Percentiles rank a stretch among this genome's conserved stretches.
Evolutionary conservation across 345 rosid genomes (phyloP).

Genomic region (Aethionema arabicum): DNA sequence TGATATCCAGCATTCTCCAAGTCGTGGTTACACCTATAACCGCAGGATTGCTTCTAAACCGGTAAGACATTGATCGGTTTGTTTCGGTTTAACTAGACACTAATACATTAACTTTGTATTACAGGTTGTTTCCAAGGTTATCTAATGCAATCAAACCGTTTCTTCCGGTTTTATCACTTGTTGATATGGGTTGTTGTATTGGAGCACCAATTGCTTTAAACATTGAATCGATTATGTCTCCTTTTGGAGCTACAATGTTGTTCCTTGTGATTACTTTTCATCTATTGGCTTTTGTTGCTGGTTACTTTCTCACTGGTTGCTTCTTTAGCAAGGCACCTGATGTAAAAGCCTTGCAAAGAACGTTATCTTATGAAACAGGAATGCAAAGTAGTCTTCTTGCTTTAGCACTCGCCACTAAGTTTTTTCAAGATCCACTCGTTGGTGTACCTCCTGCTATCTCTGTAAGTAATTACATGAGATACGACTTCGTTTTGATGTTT

Average conservation of each 20-base stretch:
- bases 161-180: slow-evolving; percentile 74
- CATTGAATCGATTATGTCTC: slow-evolving; percentile 70
- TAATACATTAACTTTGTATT: slow-evolving; percentile 33
- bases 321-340: slow-evolving; percentile 58
- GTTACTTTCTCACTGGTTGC: slow-evolving; percentile 60
- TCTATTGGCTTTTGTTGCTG: slow-evolving; percentile 70
- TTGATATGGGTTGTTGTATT: slow-evolving; percentile 79
- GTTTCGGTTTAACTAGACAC: no score
- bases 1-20: slow-evolving; percentile 87
- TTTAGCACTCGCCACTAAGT: slow-evolving; percentile 82
- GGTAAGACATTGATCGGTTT: slow-evolving; percentile 40
- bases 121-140: slow-evolving; percentile 71
- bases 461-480: slow-evolving; percentile 48
- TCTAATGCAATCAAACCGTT: slow-evolving; percentile 65
- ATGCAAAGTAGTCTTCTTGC: slow-evolving; percentile 99
- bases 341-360: slow-evolving; percentile 76
- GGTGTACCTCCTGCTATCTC: slow-evolving; percentile 93
- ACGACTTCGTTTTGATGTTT: background rate
- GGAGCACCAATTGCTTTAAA: slow-evolving; percentile 92
- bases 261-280: slow-evolving; percentile 67
- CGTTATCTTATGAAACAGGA: slow-evolving; percentile 88
- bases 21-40: slow-evolving; percentile 82
- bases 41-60: slow-evolving; percentile 76
- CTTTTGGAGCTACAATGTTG: slow-evolving; percentile 63
- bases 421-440: slow-evolving; percentile 94